A percentile compares a stretch with the other conserved stretches of the same genome.
Evolutionary conservation across 2,329 filamentous ascomycete species (phyloP).

Genomic region (Pseudocercospora macadamiae): DNA sequence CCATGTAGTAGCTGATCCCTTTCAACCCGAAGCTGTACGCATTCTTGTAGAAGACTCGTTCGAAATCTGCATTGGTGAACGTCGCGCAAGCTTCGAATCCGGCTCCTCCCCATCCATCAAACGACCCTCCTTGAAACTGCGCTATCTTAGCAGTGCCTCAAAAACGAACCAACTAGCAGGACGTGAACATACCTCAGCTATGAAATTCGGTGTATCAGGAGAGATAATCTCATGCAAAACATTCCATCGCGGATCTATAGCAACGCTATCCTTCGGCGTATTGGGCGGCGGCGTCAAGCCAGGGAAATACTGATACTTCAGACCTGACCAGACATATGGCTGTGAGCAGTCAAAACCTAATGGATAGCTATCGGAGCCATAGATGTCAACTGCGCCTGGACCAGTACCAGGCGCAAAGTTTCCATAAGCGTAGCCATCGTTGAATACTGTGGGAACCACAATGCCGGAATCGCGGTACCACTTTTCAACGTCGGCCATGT

Average conservation of each 20-base stretch:
- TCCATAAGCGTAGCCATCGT: slow-evolving; percentile 65
- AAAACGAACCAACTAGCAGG: too few relatives aligned
- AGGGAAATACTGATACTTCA: too few relatives aligned
- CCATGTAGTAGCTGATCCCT: slow-evolving; percentile 77
- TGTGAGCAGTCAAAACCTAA: slow-evolving; percentile 65
- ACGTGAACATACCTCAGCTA: too few relatives aligned
- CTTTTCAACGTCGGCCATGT: slow-evolving; percentile 68
- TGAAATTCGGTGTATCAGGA: too few relatives aligned
- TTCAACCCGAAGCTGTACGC: slow-evolving; percentile 54
- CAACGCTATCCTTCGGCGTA: too few relatives aligned
- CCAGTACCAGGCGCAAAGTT: slow-evolving; percentile 65
- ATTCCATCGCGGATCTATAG: too few relatives aligned
- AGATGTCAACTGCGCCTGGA: slow-evolving; percentile 63
- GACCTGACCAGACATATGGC: slow-evolving; percentile 66
- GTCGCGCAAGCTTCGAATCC: slow-evolving; percentile 69
- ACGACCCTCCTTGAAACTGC: slow-evolving; percentile 56
- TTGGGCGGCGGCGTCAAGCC: too few relatives aligned
- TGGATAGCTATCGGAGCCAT: slow-evolving; percentile 67
- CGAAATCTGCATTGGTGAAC: slow-evolving; percentile 72
- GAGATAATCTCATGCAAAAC: too few relatives aligned
- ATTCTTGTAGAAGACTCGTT: slow-evolving; percentile 76
- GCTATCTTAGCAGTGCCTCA: too few relatives aligned
- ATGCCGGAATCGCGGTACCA: slow-evolving; percentile 70
- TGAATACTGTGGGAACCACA: slow-evolving; percentile 73
- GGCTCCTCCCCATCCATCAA: slow-evolving; percentile 73